These are phyloP conservation scores for Fennellomyces sp. DNA, from an alignment of 371 early-diverging fungal species.

Conservation along the genomic window DNA sequence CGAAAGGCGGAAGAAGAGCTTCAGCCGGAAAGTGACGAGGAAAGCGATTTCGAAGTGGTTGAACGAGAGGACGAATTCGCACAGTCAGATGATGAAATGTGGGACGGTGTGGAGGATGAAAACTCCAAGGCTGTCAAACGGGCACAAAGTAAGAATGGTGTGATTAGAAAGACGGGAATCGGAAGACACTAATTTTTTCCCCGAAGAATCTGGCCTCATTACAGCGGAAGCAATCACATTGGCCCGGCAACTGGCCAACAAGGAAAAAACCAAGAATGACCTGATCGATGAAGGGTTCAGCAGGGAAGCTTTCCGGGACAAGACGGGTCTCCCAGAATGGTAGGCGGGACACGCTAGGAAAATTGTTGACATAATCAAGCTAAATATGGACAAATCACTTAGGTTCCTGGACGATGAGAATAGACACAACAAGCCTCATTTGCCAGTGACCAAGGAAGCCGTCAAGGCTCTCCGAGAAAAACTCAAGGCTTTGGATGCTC, in stretches of 20 bases:
- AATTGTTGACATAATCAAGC: conserved; percentile 10
- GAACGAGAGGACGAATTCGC: conserved; percentile 53
- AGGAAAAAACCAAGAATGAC: conserved; percentile 73
- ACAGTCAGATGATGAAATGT: conserved; percentile 61
- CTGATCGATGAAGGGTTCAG: conserved; percentile 90
- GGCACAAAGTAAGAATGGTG: conserved; percentile 36
- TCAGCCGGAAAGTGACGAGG: conserved; percentile 42
- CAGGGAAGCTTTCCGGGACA: conserved; percentile 87
- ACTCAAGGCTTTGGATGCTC: conserved; percentile 87
- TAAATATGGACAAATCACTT: neutral
- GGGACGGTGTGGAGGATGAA: conserved; percentile 72
- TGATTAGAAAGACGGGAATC: neutral
- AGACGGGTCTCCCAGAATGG: conserved; percentile 88
- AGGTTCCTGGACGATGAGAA: conserved; percentile 89
- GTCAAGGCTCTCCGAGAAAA: conserved; percentile 81
- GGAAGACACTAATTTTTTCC: neutral
- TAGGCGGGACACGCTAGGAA: neutral
- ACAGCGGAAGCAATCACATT: conserved; percentile 92
- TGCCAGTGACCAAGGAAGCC: conserved; percentile 96
- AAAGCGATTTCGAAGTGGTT: conserved; percentile 66
- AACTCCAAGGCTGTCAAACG: conserved; percentile 68
- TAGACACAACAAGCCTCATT: conserved; percentile 82
- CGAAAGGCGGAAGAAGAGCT: conserved; percentile 50
- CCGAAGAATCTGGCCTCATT: conserved; percentile 53
- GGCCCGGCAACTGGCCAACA: conserved; percentile 83